These are phyloP conservation scores for Isabelozyma heimii DNA, from an alignment of 805 yeast species.

Conservation along the genomic window DNA sequence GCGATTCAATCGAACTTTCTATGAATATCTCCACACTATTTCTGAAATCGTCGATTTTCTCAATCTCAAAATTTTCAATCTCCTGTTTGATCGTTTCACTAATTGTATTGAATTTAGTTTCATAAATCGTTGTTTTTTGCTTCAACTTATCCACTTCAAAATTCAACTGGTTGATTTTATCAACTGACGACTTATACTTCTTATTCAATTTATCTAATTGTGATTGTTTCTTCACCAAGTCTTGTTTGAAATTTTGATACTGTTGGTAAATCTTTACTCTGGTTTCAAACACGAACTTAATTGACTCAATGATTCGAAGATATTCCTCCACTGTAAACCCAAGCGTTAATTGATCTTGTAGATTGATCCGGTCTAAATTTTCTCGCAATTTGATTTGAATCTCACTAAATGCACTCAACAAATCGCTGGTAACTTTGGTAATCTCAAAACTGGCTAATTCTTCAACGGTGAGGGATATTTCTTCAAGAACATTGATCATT, in stretches of 20 bases:
- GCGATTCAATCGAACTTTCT: conserved; percentile 88
- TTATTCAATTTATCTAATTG: conserved; percentile 42
- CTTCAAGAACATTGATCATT: conserved; percentile 64
- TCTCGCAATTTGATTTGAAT: conserved; percentile 71
- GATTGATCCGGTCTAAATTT: conserved; percentile 68
- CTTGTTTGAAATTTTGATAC: conserved; percentile 42
- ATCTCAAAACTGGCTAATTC: conserved; percentile 74
- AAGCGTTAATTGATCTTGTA: conserved; percentile 82
- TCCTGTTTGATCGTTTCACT: conserved; percentile 68
- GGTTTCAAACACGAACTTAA: conserved; percentile 70
- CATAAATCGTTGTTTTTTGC: conserved; percentile 50
- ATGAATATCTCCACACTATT: conserved; percentile 86
- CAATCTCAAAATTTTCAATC: conserved; percentile 65
- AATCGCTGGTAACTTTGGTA: conserved; percentile 59
- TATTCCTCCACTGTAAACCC: conserved; percentile 90
- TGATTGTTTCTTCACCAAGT: conserved; percentile 45
- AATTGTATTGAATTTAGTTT: conserved; percentile 59
- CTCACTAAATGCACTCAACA: conserved; percentile 67
- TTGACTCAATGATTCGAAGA: conserved; percentile 69
- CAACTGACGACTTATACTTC: conserved; percentile 52
- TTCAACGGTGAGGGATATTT: conserved; percentile 52
- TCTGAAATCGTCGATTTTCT: conserved; percentile 79
- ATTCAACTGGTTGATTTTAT: conserved; percentile 56
- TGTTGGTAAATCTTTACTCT: conserved; percentile 55
- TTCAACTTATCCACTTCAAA: conserved; percentile 59